Percentiles rank a stretch among this genome's conserved stretches.
Evolutionary conservation across 441 rosid genomes (phyloP).

Genomic region (Pelargonium hybrid): DNA sequence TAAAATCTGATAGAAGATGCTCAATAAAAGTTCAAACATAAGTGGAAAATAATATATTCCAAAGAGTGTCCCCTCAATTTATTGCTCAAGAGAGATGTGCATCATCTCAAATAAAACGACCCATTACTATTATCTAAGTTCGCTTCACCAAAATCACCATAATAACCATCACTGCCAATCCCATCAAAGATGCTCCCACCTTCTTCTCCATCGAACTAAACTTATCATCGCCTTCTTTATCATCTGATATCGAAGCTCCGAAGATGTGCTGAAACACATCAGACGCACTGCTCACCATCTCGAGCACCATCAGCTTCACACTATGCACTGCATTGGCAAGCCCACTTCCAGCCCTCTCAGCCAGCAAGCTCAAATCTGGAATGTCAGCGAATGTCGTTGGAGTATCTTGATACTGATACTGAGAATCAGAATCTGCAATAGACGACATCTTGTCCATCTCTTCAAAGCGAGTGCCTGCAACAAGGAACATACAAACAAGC

Average conservation of each 20-base stretch:
- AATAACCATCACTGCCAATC: slow-evolving; percentile 17
- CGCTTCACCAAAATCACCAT: slow-evolving; percentile 18
- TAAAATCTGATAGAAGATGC: too few relatives aligned
- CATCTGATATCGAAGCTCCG: slow-evolving; percentile 1
- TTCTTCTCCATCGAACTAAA: background rate
- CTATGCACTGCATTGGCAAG: background rate
- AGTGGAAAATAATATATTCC: too few relatives aligned
- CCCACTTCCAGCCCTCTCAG: background rate
- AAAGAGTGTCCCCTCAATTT: too few relatives aligned
- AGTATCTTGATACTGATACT: too few relatives aligned
- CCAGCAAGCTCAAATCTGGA: background rate
- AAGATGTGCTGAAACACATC: slow-evolving; percentile 15
- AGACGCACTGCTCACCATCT: slow-evolving; percentile 15
- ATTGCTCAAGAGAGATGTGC: too few relatives aligned
- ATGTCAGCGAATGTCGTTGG: background rate
- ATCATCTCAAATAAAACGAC: background rate
- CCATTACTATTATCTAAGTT: too few relatives aligned
- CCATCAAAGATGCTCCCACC: slow-evolving; percentile 6
- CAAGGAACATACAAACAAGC: background rate
- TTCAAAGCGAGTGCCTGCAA: background rate
- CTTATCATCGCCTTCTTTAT: background rate
- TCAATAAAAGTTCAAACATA: too few relatives aligned
- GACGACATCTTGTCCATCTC: background rate
- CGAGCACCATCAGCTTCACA: slow-evolving; percentile 8
- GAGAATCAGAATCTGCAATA: background rate